Base-by-base conservation (phyloP, 495 filamentous ascomycete genomes). In the Bryoglossum gracile region DNA sequence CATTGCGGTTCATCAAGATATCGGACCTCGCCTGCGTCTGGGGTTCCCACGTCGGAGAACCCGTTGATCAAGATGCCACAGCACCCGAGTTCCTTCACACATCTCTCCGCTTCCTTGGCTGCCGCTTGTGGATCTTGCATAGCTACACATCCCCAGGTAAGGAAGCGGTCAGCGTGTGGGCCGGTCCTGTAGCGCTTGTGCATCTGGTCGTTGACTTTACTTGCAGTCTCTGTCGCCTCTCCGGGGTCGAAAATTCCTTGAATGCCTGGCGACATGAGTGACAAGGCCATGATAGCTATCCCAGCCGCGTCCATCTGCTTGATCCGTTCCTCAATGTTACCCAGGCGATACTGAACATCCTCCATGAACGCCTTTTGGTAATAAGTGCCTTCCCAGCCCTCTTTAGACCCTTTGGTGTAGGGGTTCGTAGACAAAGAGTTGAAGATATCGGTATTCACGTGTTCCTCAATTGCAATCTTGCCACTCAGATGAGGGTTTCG, bases 51-150 rank as follows among this genome's bases (percentile, higher is more conserved):
- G 19, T 42, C 23, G 39, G 17, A 21, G 39, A 22, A 42, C 16
- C 39, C 39, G 21, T 42, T 42, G 19, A 42, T 42, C 4, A 42
- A 14, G 8, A 42, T 19, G 10, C 39, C 16, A 8, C 23, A 21
- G 19, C 16, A 10, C 9, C 21, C 39, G 9, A 42, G 19, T 8
- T 5, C 17, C 6, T 10, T 42, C 10, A 42, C 39, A 4, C 16
- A 4, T 8, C 39, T 10, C 19, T 42, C 39, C 16, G 23, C 16
- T 14, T 42, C 39, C 21, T 42, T 42, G 3, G 39, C 39, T 5
- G 39, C 39, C 39, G 18, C 39, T 14, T 42, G 16, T 8, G 39
- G 39, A 10, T 42, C 14, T 14, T 42, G 39, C 39, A 42, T 42
- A 3, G 21, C 4, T 3, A 42, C 39, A 19, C 39, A 42, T 6